These are phyloP conservation scores for Aspergillus sclerotiicarbonarius DNA, from an alignment of 495 filamentous ascomycete genomes.

Conservation along the genomic window DNA sequence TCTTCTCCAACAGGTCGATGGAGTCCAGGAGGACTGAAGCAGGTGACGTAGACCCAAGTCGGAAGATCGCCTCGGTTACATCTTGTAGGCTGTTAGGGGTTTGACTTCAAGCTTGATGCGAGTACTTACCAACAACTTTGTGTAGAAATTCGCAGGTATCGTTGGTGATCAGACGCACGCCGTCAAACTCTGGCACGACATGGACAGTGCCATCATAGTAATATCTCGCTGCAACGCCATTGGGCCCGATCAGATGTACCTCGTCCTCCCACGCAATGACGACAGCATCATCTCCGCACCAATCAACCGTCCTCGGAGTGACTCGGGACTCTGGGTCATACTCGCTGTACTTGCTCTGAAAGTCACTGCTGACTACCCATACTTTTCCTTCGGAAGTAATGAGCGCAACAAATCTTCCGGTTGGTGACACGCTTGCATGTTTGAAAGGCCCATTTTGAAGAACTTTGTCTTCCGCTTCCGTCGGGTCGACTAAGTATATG, in stretches of 20 bases:
- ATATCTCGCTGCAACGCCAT: conserved; percentile 71
- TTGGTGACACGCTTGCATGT: conserved; percentile 85
- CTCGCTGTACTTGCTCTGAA: conserved; percentile 86
- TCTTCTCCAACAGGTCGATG: conserved; percentile 83
- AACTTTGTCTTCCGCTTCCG: conserved; percentile 85
- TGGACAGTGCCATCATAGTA: conserved; percentile 92
- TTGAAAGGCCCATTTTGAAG: conserved; percentile 90
- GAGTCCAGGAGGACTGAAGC: conserved; percentile 91
- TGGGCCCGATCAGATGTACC: conserved; percentile 89
- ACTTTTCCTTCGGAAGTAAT: conserved; percentile 83
- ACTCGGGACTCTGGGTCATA: conserved; percentile 85
- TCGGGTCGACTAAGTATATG: conserved; percentile 79
- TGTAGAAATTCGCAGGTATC: conserved; percentile 95
- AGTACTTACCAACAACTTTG: conserved; percentile 66
- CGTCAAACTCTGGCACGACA: conserved; percentile 84
- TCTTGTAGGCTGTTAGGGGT: conserved; percentile 39
- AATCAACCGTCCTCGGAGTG: conserved; percentile 83
- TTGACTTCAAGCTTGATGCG: neutral
- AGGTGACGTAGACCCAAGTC: conserved; percentile 79
- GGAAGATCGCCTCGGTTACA: conserved; percentile 84
- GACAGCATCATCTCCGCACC: conserved; percentile 95
- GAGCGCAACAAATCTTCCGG: conserved; percentile 81
- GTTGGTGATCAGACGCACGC: conserved; percentile 81
- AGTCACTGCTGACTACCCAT: conserved; percentile 92
- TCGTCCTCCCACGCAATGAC: conserved; percentile 97